Evolutionary conservation across 129 eudicot genomes (phyloP), one percentile per base, ranked within the genome.

Genomic region (Gnaphalium uliginosum): DNA sequence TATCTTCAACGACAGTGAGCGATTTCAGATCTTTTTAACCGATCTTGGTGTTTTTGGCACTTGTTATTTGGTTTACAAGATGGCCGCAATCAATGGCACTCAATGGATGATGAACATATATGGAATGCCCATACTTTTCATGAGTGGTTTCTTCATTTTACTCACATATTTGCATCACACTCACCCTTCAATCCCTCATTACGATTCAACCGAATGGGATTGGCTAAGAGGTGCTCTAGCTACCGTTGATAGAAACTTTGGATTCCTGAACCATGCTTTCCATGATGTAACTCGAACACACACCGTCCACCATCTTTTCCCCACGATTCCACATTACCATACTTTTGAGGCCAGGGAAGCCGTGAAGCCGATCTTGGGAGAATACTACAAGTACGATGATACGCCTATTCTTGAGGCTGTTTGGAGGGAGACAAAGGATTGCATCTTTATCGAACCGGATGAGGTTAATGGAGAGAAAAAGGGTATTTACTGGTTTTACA

Each of bases 151-250:
- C 14, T 78, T 82, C 67, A 74, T 76, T 19, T 23, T 62, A 14
- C 8, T 62, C 1, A 62, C 67, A 24, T 13, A 9, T 62, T 9
- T 62, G 5, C 33, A 62, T 2, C 67, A 62, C 71, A 78, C 83
- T 33, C 86, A 82, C 71, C 82, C 82, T 17, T 24, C 86, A 17
- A 30, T 82, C 41, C 82, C 86, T 37, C 78, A 75, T 25, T 82
- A 78, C 3, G 86, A 82, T 67, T 67, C 86, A 0, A 72, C 67
- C 6, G 83, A 78, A 41, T 82, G 83, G 86, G 76, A 82, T 46
- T 78, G 86, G 86, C 51, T 82, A 15, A 78, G 86, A 22, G 83
- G 86, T 30, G 82, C 86, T 33, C 29, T 82, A 1, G 73, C 79
- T 6, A 82, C 86, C 0, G 70, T 78, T 0, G 86, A 82, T 13